A percentile compares a stretch with the other conserved stretches of the same genome.
Conservation (phyloP, 306 rosid genomes). For the Acacia crassicarpa region DNA sequence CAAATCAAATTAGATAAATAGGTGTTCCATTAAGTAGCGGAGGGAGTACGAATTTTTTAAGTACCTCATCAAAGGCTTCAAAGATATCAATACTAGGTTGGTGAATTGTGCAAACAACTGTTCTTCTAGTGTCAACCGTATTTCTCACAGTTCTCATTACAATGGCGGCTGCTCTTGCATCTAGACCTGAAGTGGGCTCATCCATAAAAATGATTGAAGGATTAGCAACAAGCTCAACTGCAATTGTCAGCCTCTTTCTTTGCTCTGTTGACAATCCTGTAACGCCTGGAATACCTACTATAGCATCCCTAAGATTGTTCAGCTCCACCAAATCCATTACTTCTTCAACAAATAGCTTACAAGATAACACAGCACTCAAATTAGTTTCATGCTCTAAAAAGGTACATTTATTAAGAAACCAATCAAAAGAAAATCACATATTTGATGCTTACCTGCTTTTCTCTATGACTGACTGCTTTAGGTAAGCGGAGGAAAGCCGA, state of each 20-base stretch:
- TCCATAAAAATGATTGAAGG: constrained; percentile 95
- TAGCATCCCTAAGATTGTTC: constrained; percentile 50
- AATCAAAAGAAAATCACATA: background rate
- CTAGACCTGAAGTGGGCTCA: constrained; percentile 91
- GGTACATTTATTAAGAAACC: background rate
- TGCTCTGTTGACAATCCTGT: constrained; percentile 86
- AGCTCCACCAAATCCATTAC: constrained; percentile 84
- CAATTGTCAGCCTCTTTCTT: constrained; percentile 80
- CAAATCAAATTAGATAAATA: too few relatives aligned
- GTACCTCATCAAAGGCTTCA: constrained; percentile 89
- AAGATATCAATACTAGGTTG: constrained; percentile 92
- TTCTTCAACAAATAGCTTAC: constrained; percentile 71
- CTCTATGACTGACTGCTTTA: constrained; percentile 46
- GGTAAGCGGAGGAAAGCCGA: constrained; percentile 85
- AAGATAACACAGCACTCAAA: background rate
- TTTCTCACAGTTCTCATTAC: constrained; percentile 91
- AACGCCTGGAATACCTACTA: constrained; percentile 61
- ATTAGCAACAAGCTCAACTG: constrained; percentile 84
- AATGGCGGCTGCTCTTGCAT: constrained; percentile 89
- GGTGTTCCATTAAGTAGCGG: too few relatives aligned
- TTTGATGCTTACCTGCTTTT: constrained; percentile 45
- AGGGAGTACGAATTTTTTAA: background rate
- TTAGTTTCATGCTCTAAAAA: background rate
- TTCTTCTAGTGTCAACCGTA: constrained; percentile 84
- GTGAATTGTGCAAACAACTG: constrained; percentile 93